These are phyloP conservation scores for Cyberlindnera subsufficiens DNA, from an alignment of 805 yeast genomes.

Conservation along the genomic window DNA sequence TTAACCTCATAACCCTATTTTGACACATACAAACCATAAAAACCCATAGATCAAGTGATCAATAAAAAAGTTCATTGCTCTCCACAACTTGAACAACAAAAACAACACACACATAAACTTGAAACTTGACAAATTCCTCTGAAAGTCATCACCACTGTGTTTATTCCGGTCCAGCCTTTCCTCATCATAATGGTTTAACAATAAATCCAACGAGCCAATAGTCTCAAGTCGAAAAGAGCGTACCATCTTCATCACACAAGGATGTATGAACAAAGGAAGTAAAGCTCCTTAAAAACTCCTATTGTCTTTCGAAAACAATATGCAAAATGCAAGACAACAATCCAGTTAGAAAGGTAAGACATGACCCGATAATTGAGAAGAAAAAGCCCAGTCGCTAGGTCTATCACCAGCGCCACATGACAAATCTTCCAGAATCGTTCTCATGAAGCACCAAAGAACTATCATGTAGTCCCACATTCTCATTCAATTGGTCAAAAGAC, in stretches of 20 bases:
- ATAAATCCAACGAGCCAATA: conserved; percentile 16
- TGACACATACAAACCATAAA: not conserved
- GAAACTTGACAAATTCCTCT: no score
- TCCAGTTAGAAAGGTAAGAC: not conserved
- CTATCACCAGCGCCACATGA: conserved; percentile 22
- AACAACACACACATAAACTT: no score
- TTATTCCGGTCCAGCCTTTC: not conserved
- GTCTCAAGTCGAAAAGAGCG: conserved; percentile 16
- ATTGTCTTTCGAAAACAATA: not conserved
- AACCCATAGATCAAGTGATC: no score
- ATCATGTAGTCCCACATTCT: no score
- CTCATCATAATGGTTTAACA: not conserved
- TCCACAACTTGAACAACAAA: no score
- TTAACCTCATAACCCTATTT: not conserved
- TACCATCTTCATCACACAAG: no score
- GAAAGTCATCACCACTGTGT: no score
- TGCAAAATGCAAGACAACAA: not conserved
- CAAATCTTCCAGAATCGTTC: not conserved
- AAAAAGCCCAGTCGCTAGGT: conserved; percentile 22
- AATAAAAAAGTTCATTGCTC: no score
- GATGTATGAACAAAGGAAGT: no score
- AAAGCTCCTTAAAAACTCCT: no score
- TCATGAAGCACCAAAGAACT: not conserved
- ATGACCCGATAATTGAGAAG: not conserved
- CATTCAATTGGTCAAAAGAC: not conserved